phyloP scores from a whole-genome alignment of 2,329 filamentous ascomycete species.

The Fusarium nisikadoi region DNA sequence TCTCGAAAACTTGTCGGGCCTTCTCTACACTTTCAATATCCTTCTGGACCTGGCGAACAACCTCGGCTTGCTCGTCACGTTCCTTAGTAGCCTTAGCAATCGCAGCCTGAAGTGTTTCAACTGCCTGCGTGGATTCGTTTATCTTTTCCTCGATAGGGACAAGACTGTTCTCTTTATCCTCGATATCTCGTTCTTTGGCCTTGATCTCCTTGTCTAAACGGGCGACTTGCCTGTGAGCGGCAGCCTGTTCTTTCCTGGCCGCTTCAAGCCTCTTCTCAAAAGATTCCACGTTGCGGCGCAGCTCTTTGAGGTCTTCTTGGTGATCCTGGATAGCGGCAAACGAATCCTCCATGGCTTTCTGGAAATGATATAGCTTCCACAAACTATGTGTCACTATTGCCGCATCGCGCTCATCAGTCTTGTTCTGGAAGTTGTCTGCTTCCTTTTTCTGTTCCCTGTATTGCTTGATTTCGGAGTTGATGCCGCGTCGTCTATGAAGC shows the following conservation, averaged over 20 bases:
- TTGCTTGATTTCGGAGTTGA: constrained; percentile 97
- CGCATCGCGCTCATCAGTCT: constrained; percentile 88
- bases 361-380: constrained; percentile 97
- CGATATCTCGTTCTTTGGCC: constrained; percentile 84
- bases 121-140: constrained; percentile 76
- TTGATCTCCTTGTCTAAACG: constrained; percentile 89
- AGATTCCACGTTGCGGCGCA: constrained; percentile 85
- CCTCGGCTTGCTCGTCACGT: constrained; percentile 74
- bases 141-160: constrained; percentile 95
- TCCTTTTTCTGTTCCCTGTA: constrained; percentile 97
- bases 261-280: constrained; percentile 84
- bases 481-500: constrained; percentile 87
- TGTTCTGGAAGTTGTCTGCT: constrained; percentile 91
- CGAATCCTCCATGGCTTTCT: constrained; percentile 91
- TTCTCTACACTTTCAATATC: constrained; percentile 88
- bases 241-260: constrained; percentile 84
- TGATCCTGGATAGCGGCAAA: constrained; percentile 90
- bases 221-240: constrained; percentile 78
- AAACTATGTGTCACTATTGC: constrained; percentile 93
- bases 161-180: constrained; percentile 85
- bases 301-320: constrained; percentile 94
- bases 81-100: constrained; percentile 80
- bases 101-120: constrained; percentile 73
- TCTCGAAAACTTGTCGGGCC: constrained; percentile 87
- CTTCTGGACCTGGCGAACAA: constrained; percentile 79